These are phyloP conservation scores for Leccinum rimulosum DNA, from an alignment of 768 basidiomycete genomes.

Conservation along the genomic window DNA sequence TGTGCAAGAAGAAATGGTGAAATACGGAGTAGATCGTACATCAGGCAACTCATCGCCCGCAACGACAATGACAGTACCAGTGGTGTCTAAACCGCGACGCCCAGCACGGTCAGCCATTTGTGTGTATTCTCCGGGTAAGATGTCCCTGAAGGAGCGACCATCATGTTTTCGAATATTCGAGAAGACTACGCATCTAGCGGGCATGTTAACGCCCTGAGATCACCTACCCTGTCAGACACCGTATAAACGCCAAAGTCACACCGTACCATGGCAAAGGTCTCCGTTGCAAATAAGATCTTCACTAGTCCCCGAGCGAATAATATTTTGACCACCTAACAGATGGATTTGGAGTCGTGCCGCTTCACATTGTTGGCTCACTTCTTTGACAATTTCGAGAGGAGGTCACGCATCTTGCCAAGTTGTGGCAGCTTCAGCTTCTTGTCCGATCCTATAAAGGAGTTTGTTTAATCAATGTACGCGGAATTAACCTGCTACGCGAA, in stretches of 20 bases:
- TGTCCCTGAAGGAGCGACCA: conserved; percentile 86
- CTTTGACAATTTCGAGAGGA: conserved; percentile 91
- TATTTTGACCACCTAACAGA: conserved; percentile 83
- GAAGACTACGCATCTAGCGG: conserved; percentile 95
- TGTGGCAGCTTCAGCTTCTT: conserved; percentile 92
- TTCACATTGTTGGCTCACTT: conserved; percentile 47
- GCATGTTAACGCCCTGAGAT: conserved; percentile 96
- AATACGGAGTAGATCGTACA: conserved; percentile 40
- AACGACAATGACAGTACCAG: conserved; percentile 92
- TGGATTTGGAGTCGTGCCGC: conserved; percentile 1
- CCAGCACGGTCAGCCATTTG: conserved; percentile 99
- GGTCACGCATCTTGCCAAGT: conserved; percentile 83
- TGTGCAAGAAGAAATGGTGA: background rate
- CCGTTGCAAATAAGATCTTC: conserved; percentile 95
- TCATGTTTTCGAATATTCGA: conserved; percentile 95
- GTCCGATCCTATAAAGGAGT: conserved; percentile 70
- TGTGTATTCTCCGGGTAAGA: conserved; percentile 91
- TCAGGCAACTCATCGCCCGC: conserved; percentile 84
- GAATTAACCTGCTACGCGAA: background rate
- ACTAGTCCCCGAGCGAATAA: conserved; percentile 94
- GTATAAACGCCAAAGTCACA: background rate
- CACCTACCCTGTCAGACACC: conserved; percentile 10
- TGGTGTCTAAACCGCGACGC: conserved; percentile 89
- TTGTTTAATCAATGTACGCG: conserved; percentile 3
- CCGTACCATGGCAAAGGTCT: conserved; percentile 96